Evolutionary conservation across 371 early-diverging fungal genomes (phyloP).

Genomic region (Mucor piriformis): DNA sequence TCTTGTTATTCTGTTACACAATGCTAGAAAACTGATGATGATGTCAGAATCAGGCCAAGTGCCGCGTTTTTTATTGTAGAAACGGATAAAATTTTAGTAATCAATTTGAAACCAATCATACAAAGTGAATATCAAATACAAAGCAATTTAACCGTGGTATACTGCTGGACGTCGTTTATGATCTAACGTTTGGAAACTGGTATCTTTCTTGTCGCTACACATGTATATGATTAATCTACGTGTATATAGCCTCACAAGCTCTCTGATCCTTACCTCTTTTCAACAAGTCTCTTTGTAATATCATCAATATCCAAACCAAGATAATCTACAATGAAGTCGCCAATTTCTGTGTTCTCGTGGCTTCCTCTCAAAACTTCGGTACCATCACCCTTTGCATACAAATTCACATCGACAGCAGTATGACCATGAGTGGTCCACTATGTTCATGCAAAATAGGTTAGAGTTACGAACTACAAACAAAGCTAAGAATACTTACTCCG

Average conservation of each 20-base stretch:
- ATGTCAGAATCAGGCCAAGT: constrained; percentile 10
- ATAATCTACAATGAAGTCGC: constrained; percentile 66
- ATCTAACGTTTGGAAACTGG: neutral
- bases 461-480: neutral
- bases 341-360: constrained; percentile 89
- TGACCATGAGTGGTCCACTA: constrained; percentile 93
- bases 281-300: constrained; percentile 55
- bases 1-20: constrained; percentile 13
- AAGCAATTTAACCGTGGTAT: constrained; percentile 13
- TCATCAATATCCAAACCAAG: constrained; percentile 66
- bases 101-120: constrained; percentile 7
- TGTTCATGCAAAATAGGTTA: constrained; percentile 3
- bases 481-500: constrained; percentile 50
- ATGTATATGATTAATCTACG: neutral
- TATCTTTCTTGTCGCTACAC: neutral
- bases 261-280: constrained; percentile 7
- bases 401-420: constrained; percentile 92
- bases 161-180: neutral
- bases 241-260: too few relatives aligned
- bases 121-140: neutral
- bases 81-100: constrained; percentile 9
- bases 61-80: neutral
- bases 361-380: constrained; percentile 60
- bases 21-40: neutral
- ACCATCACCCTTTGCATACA: constrained; percentile 73